These are phyloP conservation scores for Rhizoctonia solani DNA, from an alignment of 1,284 basidiomycete genomes.

Conservation along the genomic window DNA sequence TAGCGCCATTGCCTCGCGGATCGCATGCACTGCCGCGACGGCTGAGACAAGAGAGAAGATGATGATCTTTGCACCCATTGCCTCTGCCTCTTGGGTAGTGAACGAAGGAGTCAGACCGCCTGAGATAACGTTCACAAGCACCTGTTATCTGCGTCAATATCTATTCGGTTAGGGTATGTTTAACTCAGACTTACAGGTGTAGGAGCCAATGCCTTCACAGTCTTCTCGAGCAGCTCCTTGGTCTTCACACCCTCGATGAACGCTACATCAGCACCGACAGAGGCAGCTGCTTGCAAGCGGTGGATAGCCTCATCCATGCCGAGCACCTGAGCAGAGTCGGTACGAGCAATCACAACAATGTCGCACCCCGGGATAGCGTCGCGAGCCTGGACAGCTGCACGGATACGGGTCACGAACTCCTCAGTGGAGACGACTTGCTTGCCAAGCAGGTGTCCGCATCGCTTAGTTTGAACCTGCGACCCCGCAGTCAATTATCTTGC, in stretches of 20 bases:
- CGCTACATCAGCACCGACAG: constrained; percentile 79
- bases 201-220: constrained; percentile 67
- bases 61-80: constrained; percentile 72
- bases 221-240: constrained; percentile 64
- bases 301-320: constrained; percentile 79
- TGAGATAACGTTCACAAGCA: constrained; percentile 76
- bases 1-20: constrained; percentile 70
- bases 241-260: constrained; percentile 83
- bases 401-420: no score
- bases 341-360: constrained; percentile 79
- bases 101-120: constrained; percentile 76
- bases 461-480: constrained; percentile 73
- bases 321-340: constrained; percentile 77
- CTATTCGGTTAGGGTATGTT: no score
- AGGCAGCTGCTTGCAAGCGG: constrained; percentile 70
- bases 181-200: constrained; percentile 55
- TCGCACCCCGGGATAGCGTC: constrained; percentile 71
- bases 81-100: constrained; percentile 67
- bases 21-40: constrained; percentile 71
- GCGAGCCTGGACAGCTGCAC: constrained; percentile 73
- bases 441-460: constrained; percentile 79
- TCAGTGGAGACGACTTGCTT: constrained; percentile 80
- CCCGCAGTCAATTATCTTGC: neutral
- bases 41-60: constrained; percentile 73
- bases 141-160: neutral